Evolutionary conservation across 805 yeast species (phyloP).

Genomic region (Starmerella kuoi): DNA sequence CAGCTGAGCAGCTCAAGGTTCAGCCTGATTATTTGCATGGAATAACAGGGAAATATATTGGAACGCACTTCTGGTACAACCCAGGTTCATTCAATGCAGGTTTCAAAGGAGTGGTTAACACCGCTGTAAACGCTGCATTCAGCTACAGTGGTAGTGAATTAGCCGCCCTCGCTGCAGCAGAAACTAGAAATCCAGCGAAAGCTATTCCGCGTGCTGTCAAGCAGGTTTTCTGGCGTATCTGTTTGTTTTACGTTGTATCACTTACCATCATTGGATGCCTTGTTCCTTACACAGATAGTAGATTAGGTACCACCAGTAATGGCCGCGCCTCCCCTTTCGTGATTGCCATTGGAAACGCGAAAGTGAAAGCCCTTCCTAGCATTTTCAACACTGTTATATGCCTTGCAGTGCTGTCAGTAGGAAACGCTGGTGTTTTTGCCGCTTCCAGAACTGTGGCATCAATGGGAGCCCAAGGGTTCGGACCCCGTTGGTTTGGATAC

Average conservation of each 20-base stretch:
- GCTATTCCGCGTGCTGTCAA: conserved; percentile 61
- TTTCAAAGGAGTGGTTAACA: conserved; percentile 51
- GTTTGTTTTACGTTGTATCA: conserved; percentile 54
- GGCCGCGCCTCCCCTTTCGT: conserved; percentile 65
- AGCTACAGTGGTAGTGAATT: conserved; percentile 66
- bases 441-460: conserved; percentile 57
- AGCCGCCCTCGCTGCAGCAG: conserved; percentile 65
- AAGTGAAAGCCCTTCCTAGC: conserved; percentile 52
- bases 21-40: conserved; percentile 34
- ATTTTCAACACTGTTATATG: conserved; percentile 58
- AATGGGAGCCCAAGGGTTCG: conserved; percentile 50
- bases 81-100: conserved; percentile 54
- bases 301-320: conserved; percentile 41
- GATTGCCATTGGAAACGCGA: conserved; percentile 54
- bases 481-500: conserved; percentile 45
- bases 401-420: conserved; percentile 60
- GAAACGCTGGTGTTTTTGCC: conserved; percentile 57
- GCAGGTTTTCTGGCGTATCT: conserved; percentile 71
- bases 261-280: conserved; percentile 48
- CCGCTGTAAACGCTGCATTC: conserved; percentile 53
- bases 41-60: conserved; percentile 35
- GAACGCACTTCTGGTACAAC: conserved; percentile 46
- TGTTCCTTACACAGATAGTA: conserved; percentile 48
- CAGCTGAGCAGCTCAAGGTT: conserved; percentile 26
- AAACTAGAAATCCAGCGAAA: conserved; percentile 52